Evolutionary conservation across 2,329 filamentous ascomycete genomes (phyloP), one percentile per base, ranked within the genome.

Genomic region (Boeremia exigua): DNA sequence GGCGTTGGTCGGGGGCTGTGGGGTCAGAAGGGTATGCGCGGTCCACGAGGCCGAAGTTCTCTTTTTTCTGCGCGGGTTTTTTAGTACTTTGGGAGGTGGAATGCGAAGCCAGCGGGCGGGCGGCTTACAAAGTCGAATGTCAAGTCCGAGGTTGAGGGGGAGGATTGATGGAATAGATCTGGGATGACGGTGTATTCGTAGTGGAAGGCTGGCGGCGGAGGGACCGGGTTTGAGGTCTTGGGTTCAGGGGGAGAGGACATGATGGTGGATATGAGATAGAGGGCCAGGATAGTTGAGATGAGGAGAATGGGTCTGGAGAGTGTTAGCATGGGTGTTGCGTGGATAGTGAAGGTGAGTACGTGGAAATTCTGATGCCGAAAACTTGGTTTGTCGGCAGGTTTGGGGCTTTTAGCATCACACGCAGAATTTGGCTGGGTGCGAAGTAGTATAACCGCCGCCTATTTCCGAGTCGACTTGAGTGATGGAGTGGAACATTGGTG

Each of bases 11-110:
- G 23, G 69, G 66, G 42, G 79, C 72, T 54, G 75, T 73, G 0
- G 10, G 2, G 36, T 50, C 47, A 1, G 47, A 42, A 14, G 53
- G 47, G 68, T 89, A 89, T 0, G 80, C 79, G 34, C 82, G 80
- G 59, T 87, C 80, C 56, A 90, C 80, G 14, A 91, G 78, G n/a
- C 88, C 88, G 68, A 88, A 88, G 72, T 89, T 89, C 45, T 77
- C 77, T 28, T 79, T 74, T 25, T 81, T 84, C 85, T 88, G 54
- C 7, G 6, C 10, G 1, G 17, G 6, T 6, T 48, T 17, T 6
- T 48, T 17, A 52, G 15, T 37, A 12, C 9, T 28, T 2, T 23
- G 17, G 19, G 5, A 8, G 9, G 11, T 17, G 25, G 29, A 5
- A 12, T 15, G 11, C 11, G 2, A 14, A 6, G 6, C n/a, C 6